phyloP scores from a whole-genome alignment of 2,329 filamentous ascomycete genomes.

The Aspergillus novofumigatus region DNA sequence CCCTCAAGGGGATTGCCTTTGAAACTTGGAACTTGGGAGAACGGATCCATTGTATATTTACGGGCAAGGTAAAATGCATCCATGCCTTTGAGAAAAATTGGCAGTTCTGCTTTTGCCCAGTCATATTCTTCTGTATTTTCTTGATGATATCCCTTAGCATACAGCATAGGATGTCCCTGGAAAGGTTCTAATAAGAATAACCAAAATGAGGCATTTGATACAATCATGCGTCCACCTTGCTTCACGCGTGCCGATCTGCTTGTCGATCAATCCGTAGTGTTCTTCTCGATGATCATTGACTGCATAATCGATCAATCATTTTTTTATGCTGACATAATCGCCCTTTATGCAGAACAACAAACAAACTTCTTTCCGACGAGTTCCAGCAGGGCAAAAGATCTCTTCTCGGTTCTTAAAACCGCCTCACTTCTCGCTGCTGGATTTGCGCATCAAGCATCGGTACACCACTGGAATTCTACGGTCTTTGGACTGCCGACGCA shows the following conservation, averaged over 20 bases:
- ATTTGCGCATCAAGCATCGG: neutral
- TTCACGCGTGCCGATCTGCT: neutral
- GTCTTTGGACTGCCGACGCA: neutral
- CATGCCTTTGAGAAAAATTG: slow-evolving; percentile 1
- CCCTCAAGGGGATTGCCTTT: neutral
- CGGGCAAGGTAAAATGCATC: neutral
- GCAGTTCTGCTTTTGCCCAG: neutral
- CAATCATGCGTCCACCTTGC: neutral
- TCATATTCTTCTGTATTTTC: neutral
- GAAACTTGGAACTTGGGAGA: neutral
- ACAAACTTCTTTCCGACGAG: neutral
- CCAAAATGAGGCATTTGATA: neutral
- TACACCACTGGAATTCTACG: neutral
- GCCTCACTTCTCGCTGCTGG: neutral
- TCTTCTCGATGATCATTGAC: neutral
- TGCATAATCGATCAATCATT: neutral
- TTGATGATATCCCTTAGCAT: slow-evolving; percentile 5
- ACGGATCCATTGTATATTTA: neutral
- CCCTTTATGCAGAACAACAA: neutral
- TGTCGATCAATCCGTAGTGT: neutral
- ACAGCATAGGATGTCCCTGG: slow-evolving; percentile 5
- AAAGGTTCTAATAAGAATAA: neutral
- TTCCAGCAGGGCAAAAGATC: neutral
- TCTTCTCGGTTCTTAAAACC: neutral
- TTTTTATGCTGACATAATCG: neutral